Evolutionary conservation across 352 stramenopile genomes (phyloP).

Genomic region (Thraustochytrium striatum): DNA sequence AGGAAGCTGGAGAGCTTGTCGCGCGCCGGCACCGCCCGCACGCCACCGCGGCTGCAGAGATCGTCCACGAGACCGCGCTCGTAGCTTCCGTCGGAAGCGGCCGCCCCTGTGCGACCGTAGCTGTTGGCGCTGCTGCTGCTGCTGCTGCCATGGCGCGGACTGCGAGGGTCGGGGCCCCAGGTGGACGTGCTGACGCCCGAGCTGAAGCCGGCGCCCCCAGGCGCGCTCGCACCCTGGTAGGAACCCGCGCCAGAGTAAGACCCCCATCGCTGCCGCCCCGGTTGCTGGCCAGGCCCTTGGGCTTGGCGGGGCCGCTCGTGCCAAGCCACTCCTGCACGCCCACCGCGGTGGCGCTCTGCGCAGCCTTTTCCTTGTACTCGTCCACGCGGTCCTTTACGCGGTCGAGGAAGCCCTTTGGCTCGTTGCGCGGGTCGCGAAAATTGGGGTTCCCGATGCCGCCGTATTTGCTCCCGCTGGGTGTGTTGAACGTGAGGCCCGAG

Average conservation of each 20-base stretch:
- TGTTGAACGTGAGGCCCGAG: slow-evolving; percentile 4
- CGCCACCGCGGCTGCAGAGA: slow-evolving; percentile 70
- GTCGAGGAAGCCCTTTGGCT: slow-evolving; percentile 79
- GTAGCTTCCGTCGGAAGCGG: slow-evolving; percentile 55
- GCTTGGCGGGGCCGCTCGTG: neutral
- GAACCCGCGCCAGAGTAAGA: slow-evolving; percentile 2
- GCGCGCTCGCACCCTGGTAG: neutral
- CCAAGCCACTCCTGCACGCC: slow-evolving; percentile 33
- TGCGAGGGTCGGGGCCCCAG: neutral
- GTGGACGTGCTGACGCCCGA: neutral
- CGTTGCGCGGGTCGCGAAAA: slow-evolving; percentile 51
- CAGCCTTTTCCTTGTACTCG: slow-evolving; percentile 28
- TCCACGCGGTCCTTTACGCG: slow-evolving; percentile 65
- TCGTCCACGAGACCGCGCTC: slow-evolving; percentile 71
- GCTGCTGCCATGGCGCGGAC: too few species aligned
- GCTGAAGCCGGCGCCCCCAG: neutral
- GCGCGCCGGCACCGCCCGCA: slow-evolving; percentile 74
- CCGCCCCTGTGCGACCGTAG: neutral
- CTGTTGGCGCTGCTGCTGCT: neutral
- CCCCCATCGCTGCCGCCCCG: neutral
- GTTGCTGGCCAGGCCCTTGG: neutral
- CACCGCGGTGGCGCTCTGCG: neutral
- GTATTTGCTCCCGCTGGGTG: neutral
- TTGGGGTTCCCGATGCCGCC: slow-evolving; percentile 32
- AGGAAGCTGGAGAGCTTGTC: slow-evolving; percentile 78